Evolutionary conservation across 2,329 filamentous ascomycete species (phyloP), one percentile per base, ranked within the genome.

Genomic region (Claviceps pusilla): DNA sequence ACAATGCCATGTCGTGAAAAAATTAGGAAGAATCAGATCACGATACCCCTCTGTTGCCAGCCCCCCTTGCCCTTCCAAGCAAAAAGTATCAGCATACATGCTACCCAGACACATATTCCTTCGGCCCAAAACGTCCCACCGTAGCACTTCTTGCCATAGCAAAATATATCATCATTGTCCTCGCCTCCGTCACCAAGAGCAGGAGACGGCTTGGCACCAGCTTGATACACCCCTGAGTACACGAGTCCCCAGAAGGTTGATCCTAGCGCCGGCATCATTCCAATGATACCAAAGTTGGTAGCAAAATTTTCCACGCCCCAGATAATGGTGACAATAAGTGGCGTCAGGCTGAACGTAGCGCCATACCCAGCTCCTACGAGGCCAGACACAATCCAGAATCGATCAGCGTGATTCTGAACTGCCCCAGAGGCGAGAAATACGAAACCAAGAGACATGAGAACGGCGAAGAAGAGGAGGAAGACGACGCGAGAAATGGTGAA

Each of bases 291-390:
- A 83, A 91, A 98, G 63, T 98, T 97, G 0, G 93, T 98, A 55
- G 89, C 93, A 66, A 98, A 97, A 67, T 97, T 98, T 73, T 97
- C 90, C 0, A 95, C 89, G 31, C 93, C 93, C 93, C 93, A 98
- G 48, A 98, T 91, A 10, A 96, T 89, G n/a, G 84, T 89, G 61
- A 96, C 86, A 55, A 97, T 87, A 59, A 97, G 90, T 2, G 93
- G 93, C 0, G 87, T 86, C 6, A 97, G 77, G 50, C 82, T 86
- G 73, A 97, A 98, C 28, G 90, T 81, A 37, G 90, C 90, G 48
- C 93, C 93, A 65, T 98, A 97, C 48, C 93, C 93, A 1, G 89
- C 84, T 7, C 93, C 93, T 7, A 98, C 82, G 1, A 90, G 76
- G 0, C 85, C 80, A 0, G 89, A 94, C 9, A 95, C 86, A 50